Percentiles rank a stretch among this genome's conserved stretches.
Conservation (phyloP, 2,329 filamentous ascomycete species). For the Alternaria brassicae region DNA sequence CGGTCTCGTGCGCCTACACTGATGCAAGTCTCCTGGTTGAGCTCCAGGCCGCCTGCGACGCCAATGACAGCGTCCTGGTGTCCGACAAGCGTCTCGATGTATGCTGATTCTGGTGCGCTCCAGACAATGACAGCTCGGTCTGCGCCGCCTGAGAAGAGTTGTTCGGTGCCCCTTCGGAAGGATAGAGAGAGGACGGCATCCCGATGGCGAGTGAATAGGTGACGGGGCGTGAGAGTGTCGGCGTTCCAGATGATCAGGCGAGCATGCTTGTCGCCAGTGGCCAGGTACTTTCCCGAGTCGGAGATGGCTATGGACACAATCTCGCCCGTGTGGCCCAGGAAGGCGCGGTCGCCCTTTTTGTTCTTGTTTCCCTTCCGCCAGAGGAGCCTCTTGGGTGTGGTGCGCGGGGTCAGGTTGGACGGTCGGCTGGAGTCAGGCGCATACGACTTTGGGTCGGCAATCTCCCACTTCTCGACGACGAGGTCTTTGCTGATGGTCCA, state of each 20-base stretch:
- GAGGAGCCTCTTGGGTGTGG: conserved; percentile 68
- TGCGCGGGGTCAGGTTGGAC: conserved; percentile 60
- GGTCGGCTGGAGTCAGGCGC: conserved; percentile 28
- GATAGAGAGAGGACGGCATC: conserved; percentile 84
- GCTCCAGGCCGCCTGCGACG: conserved; percentile 64
- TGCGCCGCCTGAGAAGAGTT: conserved; percentile 87
- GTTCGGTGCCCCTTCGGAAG: conserved; percentile 86
- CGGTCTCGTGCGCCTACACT: conserved; percentile 90
- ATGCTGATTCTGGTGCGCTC: conserved; percentile 89
- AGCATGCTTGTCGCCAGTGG: conserved; percentile 85
- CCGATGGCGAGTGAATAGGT: conserved; percentile 89
- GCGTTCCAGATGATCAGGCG: conserved; percentile 90
- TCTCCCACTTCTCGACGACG: conserved; percentile 85
- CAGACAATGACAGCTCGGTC: conserved; percentile 96
- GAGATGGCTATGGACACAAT: conserved; percentile 89
- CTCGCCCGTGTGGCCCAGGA: conserved; percentile 73
- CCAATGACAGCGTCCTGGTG: conserved; percentile 92
- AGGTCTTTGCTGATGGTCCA: conserved; percentile 91
- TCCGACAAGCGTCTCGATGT: conserved; percentile 94
- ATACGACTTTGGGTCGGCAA: conserved; percentile 63
- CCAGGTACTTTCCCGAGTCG: conserved; percentile 87
- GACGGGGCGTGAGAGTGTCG: conserved; percentile 75
- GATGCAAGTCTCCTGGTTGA: conserved; percentile 86
- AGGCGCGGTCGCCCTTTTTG: conserved; percentile 68
- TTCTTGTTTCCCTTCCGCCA: conserved; percentile 68